Conservation (phyloP, 2,329 filamentous ascomycete genomes). For the Colletotrichum sp. region DNA sequence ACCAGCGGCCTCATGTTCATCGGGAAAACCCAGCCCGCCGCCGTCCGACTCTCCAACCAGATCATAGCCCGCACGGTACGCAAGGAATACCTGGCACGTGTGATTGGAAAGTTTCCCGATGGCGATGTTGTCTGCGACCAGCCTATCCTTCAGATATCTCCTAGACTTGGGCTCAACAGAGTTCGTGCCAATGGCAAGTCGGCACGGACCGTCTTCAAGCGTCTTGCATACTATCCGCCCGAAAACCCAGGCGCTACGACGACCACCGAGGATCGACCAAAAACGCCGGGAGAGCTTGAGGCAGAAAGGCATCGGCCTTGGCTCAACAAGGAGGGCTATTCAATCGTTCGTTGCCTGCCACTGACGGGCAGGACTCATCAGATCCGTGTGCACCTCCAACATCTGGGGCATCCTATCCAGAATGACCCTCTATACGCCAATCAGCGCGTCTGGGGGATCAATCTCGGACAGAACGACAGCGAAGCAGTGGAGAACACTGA, state of each 20-base stretch:
- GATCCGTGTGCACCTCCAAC: slow-evolving; percentile 92
- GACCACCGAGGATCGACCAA: slow-evolving; percentile 23
- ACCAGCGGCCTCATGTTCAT: slow-evolving; percentile 99
- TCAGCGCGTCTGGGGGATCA: slow-evolving; percentile 84
- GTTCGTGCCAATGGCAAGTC: slow-evolving; percentile 93
- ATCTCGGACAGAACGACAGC: slow-evolving; percentile 70
- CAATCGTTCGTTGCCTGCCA: slow-evolving; percentile 91
- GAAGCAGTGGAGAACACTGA: slow-evolving; percentile 76
- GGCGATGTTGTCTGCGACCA: slow-evolving; percentile 92
- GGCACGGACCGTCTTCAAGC: slow-evolving; percentile 88
- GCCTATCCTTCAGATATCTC: slow-evolving; percentile 91
- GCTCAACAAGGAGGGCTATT: slow-evolving; percentile 77
- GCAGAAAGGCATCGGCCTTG: slow-evolving; percentile 38
- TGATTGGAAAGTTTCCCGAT: slow-evolving; percentile 89
- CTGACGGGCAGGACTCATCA: slow-evolving; percentile 95
- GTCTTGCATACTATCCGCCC: slow-evolving; percentile 87
- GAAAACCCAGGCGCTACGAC: slow-evolving; percentile 20
- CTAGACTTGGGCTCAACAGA: slow-evolving; percentile 91
- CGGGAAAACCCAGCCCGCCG: slow-evolving; percentile 81
- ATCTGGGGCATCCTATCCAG: slow-evolving; percentile 90
- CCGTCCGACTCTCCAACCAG: slow-evolving; percentile 76
- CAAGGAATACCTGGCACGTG: slow-evolving; percentile 94
- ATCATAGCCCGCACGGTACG: slow-evolving; percentile 82
- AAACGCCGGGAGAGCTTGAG: slow-evolving; percentile 24
- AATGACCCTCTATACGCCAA: slow-evolving; percentile 99